These are phyloP conservation scores for Eucalyptus polybractea DNA, from an alignment of 345 rosid genomes.

Conservation along the genomic window DNA sequence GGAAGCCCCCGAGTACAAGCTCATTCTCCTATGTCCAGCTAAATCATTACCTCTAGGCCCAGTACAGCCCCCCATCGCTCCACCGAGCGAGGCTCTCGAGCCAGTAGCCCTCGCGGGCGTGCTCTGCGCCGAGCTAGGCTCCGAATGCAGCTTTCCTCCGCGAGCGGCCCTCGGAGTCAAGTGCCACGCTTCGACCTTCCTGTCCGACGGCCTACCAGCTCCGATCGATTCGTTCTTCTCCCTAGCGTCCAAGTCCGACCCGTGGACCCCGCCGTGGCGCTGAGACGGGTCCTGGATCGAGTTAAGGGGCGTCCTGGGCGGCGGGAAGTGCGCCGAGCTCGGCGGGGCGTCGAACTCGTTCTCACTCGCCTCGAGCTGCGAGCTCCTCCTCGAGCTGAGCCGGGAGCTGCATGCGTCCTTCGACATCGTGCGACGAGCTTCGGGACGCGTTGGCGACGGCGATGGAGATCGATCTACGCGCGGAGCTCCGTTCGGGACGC, in stretches of 20 bases:
- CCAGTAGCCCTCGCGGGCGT: slow-evolving; percentile 48
- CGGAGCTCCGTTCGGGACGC: background rate
- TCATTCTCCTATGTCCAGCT: slow-evolving; percentile 31
- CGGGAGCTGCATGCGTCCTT: slow-evolving; percentile 15
- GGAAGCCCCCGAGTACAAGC: slow-evolving; percentile 32
- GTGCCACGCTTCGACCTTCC: background rate
- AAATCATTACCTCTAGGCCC: slow-evolving; percentile 17
- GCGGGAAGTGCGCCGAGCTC: slow-evolving; percentile 33
- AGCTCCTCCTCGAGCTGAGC: background rate
- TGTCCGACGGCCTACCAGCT: slow-evolving; percentile 6
- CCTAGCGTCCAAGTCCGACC: slow-evolving; percentile 12
- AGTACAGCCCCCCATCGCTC: slow-evolving; percentile 9
- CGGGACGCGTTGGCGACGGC: background rate
- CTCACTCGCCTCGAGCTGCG: slow-evolving; percentile 37
- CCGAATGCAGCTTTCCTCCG: slow-evolving; percentile 37
- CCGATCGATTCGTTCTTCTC: slow-evolving; percentile 13
- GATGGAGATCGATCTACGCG: background rate
- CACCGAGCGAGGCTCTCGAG: slow-evolving; percentile 48
- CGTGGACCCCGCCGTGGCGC: slow-evolving; percentile 13
- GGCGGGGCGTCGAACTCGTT: slow-evolving; percentile 36
- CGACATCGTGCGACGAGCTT: slow-evolving; percentile 7
- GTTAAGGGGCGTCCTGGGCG: slow-evolving; percentile 63
- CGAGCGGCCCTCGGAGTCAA: slow-evolving; percentile 37
- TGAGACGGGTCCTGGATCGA: slow-evolving; percentile 74
- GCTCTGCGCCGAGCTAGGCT: slow-evolving; percentile 62